Evolutionary conservation across 2,329 filamentous ascomycete genomes (phyloP), one percentile per base, ranked within the genome.

Genomic region (Fusarium dimerum): DNA sequence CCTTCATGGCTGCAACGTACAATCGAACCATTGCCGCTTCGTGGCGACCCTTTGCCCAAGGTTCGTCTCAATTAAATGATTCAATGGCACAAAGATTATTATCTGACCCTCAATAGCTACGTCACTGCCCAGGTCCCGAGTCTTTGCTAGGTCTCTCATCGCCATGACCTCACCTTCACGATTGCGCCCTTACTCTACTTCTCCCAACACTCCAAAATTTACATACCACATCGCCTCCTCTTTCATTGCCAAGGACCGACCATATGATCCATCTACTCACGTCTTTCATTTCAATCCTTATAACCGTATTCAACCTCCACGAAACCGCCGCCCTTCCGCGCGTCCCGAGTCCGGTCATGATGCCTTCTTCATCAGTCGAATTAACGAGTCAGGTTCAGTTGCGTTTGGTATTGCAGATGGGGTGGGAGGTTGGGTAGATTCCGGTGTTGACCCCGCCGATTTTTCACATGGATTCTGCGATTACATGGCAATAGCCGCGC

Each of bases 401-500:
- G 90, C 92, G 1, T 87, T 99, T 62, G 94, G 91, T 16, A 84
- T 99, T 20, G 92, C 92, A 48, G 94, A 99, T 69, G 94, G 94
- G 11, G 94, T 99, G 1, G 94, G 94, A 44, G 94, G 94, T 36
- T 99, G 94, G 92, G 85, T 88, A 57, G 90, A 96, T 63, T 93
- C 89, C 39, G 92, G 92, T 42, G 87, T 99, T 47, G 92, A 99
- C 67, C 92, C 94, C 9, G 92, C 92, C 29, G 90, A 97, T 73
- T 97, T 97, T 73, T 94, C 93, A 4, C 93, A 97, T 70, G 90
- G 89, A 40, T 78, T 99, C 54, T 97, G 94, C 78, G 87, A 91
- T 64, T 89, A 96, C 72, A 97, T 97, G 92, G 90, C 92, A 3
- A 79, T 85, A 46, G 83, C 84, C 12, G 89, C 92, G 15, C 79